Evolutionary conservation across 2,329 filamentous ascomycete genomes (phyloP), one percentile per base, ranked within the genome.

Genomic region (Claviceps arundinis): DNA sequence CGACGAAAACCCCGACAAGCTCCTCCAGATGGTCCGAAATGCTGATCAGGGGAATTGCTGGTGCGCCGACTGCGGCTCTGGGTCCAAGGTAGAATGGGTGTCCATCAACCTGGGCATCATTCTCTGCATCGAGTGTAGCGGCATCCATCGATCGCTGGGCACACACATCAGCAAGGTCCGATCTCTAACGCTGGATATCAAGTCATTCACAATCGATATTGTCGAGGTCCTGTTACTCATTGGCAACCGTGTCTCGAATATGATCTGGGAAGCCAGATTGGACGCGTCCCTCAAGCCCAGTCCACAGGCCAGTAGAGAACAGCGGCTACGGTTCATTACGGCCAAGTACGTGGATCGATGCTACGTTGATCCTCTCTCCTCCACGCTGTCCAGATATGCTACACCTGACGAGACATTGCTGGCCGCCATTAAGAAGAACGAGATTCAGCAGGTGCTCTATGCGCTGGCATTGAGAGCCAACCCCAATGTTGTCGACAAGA

Each of bases 151-250:
- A 43, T 97, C 91, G 1, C 77, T 98, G 3, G 93, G 93, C 13
- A 98, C 93, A 1, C 93, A 98, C 67, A 96, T 98, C 63, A 95
- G 89, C 68, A 98, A 98, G 71, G 82, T 98, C 42, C 86, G 93
- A 51, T 97, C 93, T 13, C 77, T 98, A 43, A 98, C 93, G 0
- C 77, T 98, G 43, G 93, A 98, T 64, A 94, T 94, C 58, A 90
- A 87, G 51, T 96, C 90, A 0, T 98, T 98, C 66, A 97, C 93
- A 3, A 85, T 87, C 60, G 94, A 98, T 73, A 95, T 97, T 65
- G 86, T 98, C 65, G 94, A 98, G 64, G 78, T 98, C 47, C 77
- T 98, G 43, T 74, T 96, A 53, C 82, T 91, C 54, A 82, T 98
- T 56, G 94, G 94, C 56, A 98, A 98, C 65, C 82, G 90, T 49